A percentile compares a stretch with the other conserved stretches of the same genome.
Conservation (phyloP, 2,329 filamentous ascomycete species). For the Domatiomyces catenatus region DNA sequence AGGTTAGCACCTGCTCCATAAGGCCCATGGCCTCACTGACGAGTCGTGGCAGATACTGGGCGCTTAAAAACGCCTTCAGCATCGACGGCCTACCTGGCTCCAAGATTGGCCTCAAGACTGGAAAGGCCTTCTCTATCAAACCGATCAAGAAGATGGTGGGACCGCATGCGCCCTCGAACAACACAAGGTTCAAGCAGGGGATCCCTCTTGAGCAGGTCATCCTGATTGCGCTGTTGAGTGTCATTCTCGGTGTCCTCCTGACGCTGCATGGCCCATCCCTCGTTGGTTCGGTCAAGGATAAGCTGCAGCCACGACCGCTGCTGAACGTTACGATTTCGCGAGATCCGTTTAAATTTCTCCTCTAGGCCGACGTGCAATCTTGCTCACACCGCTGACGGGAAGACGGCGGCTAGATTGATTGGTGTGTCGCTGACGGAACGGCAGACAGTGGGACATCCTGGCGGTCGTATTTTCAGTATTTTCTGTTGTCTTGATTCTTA, state of each 20-base stretch:
- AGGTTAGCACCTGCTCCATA: not conserved
- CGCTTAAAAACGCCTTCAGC: slow-evolving; percentile 38
- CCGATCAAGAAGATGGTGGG: slow-evolving; percentile 18
- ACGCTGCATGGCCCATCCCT: not conserved
- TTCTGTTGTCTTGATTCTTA: too few relatives aligned
- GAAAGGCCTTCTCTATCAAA: slow-evolving; percentile 8
- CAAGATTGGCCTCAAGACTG: slow-evolving; percentile 16
- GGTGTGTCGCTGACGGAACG: not conserved
- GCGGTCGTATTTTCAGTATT: too few relatives aligned
- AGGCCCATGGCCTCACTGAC: not conserved
- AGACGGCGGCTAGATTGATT: not conserved
- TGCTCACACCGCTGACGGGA: not conserved
- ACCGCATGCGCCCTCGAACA: slow-evolving; percentile 6
- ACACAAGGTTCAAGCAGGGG: not conserved
- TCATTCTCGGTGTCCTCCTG: not conserved
- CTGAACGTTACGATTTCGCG: not conserved
- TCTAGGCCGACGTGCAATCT: not conserved
- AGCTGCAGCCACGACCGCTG: not conserved
- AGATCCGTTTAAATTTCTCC: not conserved
- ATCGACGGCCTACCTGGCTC: slow-evolving; percentile 47
- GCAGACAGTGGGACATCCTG: not conserved
- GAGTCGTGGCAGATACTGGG: slow-evolving; percentile 40
- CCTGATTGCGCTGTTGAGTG: slow-evolving; percentile 7
- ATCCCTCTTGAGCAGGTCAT: slow-evolving; percentile 9
- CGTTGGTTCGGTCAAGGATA: not conserved